Conservation (phyloP, 192 early-diverging fungal species). For the Rhizoclosmatium globosum region DNA sequence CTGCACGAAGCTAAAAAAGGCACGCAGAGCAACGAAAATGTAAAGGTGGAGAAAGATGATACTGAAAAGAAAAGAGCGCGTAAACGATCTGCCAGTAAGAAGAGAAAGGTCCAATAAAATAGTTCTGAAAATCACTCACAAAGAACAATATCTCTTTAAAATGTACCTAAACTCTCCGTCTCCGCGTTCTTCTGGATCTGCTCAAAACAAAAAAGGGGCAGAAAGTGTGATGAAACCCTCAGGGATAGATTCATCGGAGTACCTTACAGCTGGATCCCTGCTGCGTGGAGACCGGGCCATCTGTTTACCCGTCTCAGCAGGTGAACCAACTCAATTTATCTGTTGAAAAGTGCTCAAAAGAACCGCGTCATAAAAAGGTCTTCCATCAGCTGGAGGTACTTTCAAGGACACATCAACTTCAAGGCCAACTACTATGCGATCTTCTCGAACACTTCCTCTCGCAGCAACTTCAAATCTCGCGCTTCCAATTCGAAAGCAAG, state of each 20-base stretch:
- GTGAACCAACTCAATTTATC: not conserved
- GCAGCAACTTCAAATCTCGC: too few species aligned
- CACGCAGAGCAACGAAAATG: not conserved
- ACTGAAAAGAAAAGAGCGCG: too few species aligned
- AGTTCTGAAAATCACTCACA: too few species aligned
- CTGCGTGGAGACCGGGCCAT: not conserved
- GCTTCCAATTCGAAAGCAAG: too few species aligned
- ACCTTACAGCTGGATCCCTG: conserved; percentile 4
- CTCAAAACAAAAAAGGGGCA: not conserved
- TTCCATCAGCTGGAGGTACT: too few species aligned
- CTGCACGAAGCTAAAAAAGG: not conserved
- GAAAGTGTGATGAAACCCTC: not conserved
- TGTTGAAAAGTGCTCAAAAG: too few species aligned
- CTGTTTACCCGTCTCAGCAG: conserved; percentile 3
- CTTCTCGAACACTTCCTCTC: too few species aligned
- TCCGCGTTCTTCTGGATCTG: not conserved
- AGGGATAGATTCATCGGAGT: not conserved
- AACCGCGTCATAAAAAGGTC: too few species aligned
- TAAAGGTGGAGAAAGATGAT: not conserved
- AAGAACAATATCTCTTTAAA: not conserved
- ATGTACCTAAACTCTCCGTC: not conserved
- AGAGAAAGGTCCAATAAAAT: too few species aligned
- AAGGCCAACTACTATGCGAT: too few species aligned
- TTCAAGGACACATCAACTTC: too few species aligned
- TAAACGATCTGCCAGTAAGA: too few species aligned